Evolutionary conservation across 2,329 filamentous ascomycete genomes (phyloP), one percentile per base, ranked within the genome.

Genomic region (Aspergillus udagawae): DNA sequence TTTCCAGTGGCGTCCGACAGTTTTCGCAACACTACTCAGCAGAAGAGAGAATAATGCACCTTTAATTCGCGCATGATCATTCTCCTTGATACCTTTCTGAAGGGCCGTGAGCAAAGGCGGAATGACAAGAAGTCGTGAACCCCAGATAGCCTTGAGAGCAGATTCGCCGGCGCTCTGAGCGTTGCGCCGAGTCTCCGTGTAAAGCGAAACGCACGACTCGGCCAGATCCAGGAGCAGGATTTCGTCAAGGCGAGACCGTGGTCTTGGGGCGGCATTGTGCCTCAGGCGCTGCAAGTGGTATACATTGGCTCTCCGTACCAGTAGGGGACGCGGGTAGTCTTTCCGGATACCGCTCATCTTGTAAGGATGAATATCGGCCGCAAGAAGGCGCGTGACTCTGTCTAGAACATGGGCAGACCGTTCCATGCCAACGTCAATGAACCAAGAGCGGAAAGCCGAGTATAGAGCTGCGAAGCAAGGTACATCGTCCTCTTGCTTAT

Each of bases 361-460:
- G 80, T 97, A 99, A 0, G 93, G 90, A 25, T 91, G 86, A 59
- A 92, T 89, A 67, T 99, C 94, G 5, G 91, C 88, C 66, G 88
- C 87, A 70, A 97, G 89, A 1, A 99, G 83, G 53, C 92, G 85
- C 4, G 89, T 85, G 14, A 97, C 87, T 21, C 94, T 84, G 71
- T 99, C 94, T 9, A 97, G 80, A 1, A 95, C 90, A 71, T 97
- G 94, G 0, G 94, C 93, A 20, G 93, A 97, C 58, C 93, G 84
- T 75, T 99, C 94, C 59, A 97, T 95, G 20, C 95, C 94, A 44
- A 99, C 92, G 68, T 99, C 94, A 1, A 96, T 92, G 67, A 99
- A 97, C 92, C 92, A 99, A 8, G 91, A 94, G 47, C 91, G 84
- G 72, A 97, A 99, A 1, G 93, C 91, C 23, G 89, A 89, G 74